Percentiles rank a stretch among this genome's conserved stretches.
Evolutionary conservation across 2,329 filamentous ascomycete species (phyloP).

Genomic region (Diplodia intermedia): DNA sequence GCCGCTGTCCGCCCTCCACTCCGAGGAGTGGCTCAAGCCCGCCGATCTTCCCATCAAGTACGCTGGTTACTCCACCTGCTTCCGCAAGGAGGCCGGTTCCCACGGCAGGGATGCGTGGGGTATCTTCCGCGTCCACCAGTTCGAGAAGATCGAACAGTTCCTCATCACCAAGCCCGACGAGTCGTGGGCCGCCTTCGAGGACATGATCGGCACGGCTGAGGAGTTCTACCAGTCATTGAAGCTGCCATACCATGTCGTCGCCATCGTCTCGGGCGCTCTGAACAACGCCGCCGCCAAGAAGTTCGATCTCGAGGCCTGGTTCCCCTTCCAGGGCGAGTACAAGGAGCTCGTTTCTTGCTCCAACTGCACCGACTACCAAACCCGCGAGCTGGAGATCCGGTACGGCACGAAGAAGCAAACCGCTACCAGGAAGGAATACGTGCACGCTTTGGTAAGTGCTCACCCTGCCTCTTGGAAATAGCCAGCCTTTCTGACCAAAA

Average conservation of each 20-base stretch:
- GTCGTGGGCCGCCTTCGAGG: constrained; percentile 90
- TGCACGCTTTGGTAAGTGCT: constrained; percentile 71
- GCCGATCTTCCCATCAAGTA: constrained; percentile 88
- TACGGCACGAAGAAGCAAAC: constrained; percentile 82
- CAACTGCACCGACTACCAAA: constrained; percentile 98
- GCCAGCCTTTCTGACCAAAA: neutral
- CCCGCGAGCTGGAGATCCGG: constrained; percentile 88
- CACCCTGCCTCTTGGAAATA: no score
- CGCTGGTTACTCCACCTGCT: constrained; percentile 91
- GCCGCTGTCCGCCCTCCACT: constrained; percentile 89
- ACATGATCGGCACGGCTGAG: constrained; percentile 90
- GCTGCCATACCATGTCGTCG: constrained; percentile 88
- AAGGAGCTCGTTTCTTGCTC: constrained; percentile 97
- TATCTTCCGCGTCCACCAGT: constrained; percentile 97
- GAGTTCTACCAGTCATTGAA: constrained; percentile 93
- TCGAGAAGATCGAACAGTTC: constrained; percentile 91
- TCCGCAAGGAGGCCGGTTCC: constrained; percentile 91
- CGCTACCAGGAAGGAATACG: constrained; percentile 84
- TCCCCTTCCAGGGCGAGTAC: constrained; percentile 95
- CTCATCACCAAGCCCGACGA: constrained; percentile 79
- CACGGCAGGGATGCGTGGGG: constrained; percentile 96
- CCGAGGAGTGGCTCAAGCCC: constrained; percentile 88
- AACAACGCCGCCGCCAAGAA: constrained; percentile 75
- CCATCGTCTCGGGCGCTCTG: constrained; percentile 94
- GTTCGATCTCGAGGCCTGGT: constrained; percentile 95